phyloP scores from a whole-genome alignment of 2,329 filamentous ascomycete genomes.

The Hymenoscyphus scutula region DNA sequence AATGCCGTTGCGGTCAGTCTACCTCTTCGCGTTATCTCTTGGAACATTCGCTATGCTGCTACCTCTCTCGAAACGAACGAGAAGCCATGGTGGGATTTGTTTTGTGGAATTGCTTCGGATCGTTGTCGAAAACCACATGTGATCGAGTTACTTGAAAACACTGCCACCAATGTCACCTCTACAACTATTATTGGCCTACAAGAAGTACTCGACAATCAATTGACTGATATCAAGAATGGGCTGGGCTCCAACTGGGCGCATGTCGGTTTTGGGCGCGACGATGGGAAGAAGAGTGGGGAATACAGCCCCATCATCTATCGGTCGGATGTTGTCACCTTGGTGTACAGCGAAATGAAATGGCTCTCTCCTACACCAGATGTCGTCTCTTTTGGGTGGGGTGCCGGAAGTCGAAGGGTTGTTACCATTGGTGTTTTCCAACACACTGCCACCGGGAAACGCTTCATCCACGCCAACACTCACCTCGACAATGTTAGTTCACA shows the following conservation, averaged over 20 bases:
- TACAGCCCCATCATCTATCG: not conserved
- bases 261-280: not conserved
- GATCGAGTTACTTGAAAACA: not conserved
- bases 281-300: not conserved
- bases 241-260: not conserved
- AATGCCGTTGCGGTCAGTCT: not conserved
- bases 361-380: not conserved
- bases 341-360: constrained; percentile 4
- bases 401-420: not conserved
- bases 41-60: not conserved
- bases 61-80: not conserved
- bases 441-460: not conserved
- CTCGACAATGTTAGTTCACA: not conserved
- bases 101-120: not conserved
- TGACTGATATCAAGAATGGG: not conserved
- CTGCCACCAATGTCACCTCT: not conserved
- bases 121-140: not conserved
- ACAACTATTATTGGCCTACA: not conserved
- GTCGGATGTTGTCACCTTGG: not conserved
- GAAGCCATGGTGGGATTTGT: not conserved
- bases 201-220: not conserved
- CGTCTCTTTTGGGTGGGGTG: not conserved
- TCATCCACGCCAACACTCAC: not conserved
- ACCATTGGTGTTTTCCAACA: not conserved
- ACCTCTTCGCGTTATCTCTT: not conserved